Percentiles rank a stretch among this genome's conserved stretches.
Evolutionary conservation across 148 eudicot species (phyloP).

Genomic region (Fagopyrum tataricum): DNA sequence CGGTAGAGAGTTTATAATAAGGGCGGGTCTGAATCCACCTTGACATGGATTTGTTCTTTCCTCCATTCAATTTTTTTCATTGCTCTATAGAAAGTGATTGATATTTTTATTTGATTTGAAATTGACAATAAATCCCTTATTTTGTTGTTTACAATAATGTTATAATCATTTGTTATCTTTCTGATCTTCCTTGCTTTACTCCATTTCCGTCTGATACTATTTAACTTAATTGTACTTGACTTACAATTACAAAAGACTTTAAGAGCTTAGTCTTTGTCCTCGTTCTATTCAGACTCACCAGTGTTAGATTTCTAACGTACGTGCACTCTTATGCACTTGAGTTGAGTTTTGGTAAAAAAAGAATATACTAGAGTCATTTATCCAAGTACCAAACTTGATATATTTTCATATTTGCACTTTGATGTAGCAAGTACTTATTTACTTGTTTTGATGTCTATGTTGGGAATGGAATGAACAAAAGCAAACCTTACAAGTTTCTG

Average conservation of each 20-base stretch:
- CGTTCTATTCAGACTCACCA: background rate
- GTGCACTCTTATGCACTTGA: background rate
- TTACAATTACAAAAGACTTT: background rate
- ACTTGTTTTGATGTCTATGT: background rate
- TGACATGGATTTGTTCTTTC: background rate
- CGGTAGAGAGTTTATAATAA: background rate
- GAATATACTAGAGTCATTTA: too few species aligned
- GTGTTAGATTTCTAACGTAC: background rate
- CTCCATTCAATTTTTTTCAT: too few species aligned
- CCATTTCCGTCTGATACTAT: background rate
- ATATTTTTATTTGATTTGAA: too few species aligned
- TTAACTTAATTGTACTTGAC: background rate
- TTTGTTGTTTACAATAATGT: too few species aligned
- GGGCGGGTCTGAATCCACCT: background rate
- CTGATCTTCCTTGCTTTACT: background rate
- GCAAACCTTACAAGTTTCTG: background rate
- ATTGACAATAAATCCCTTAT: too few species aligned
- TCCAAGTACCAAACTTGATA: too few species aligned
- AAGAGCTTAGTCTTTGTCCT: background rate
- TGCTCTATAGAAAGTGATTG: too few species aligned
- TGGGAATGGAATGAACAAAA: background rate
- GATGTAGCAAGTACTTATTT: background rate
- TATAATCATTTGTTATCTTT: too few species aligned
- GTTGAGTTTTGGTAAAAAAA: too few species aligned
- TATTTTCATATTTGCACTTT: background rate